Evolutionary conservation across 1,284 basidiomycete species (phyloP).

Genomic region (Ceratobasidium sp.): DNA sequence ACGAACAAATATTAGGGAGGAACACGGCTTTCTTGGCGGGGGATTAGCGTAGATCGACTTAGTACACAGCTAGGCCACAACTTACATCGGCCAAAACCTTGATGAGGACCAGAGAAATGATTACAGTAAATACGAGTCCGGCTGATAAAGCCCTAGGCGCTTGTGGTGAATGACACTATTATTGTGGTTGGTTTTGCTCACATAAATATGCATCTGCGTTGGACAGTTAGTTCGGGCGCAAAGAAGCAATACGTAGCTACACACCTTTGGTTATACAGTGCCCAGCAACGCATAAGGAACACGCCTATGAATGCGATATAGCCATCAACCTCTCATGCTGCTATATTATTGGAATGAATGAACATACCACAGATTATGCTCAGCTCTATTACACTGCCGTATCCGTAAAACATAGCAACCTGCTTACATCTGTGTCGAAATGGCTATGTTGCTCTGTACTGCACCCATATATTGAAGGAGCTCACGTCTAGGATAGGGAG

Average conservation of each 20-base stretch:
- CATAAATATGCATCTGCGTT: not conserved
- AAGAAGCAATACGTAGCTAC: not conserved
- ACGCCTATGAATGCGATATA: not conserved
- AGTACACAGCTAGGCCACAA: not conserved
- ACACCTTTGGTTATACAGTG: slow-evolving; percentile 13
- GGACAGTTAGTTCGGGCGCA: not conserved
- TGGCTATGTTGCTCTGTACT: not conserved
- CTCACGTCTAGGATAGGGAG: not conserved
- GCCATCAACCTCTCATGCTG: not conserved
- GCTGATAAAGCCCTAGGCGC: not conserved
- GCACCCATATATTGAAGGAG: not conserved
- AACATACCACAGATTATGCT: not conserved
- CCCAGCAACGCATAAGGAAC: slow-evolving; percentile 24
- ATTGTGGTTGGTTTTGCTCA: not conserved
- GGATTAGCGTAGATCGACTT: not conserved
- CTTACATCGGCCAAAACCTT: slow-evolving; percentile 12
- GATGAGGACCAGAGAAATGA: not conserved
- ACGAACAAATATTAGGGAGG: slow-evolving; percentile 11
- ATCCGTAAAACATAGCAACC: not conserved
- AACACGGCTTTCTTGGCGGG: not conserved
- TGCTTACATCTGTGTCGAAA: not conserved
- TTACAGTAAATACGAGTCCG: not conserved
- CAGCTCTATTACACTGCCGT: not conserved
- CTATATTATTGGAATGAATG: not conserved
- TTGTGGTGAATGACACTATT: not conserved